Percentiles rank a stretch among this genome's conserved stretches.
phyloP scores from a whole-genome alignment of 2,329 filamentous ascomycete genomes.

The Neophaeococcomyces aloes region DNA sequence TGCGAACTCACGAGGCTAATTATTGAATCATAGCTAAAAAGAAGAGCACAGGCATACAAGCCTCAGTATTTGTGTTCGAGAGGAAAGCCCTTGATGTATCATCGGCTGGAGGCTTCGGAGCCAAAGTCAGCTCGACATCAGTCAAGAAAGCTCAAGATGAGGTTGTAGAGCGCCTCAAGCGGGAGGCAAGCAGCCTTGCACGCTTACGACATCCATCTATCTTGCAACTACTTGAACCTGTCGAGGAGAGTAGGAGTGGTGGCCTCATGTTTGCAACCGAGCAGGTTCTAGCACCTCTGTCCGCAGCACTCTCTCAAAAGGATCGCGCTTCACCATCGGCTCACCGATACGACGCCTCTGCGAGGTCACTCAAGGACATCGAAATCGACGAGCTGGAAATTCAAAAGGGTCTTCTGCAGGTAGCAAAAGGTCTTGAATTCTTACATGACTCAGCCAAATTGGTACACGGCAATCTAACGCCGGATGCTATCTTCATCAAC shows the following conservation, averaged over 20 bases:
- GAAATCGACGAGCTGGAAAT: conserved; percentile 97
- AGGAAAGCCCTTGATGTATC: conserved; percentile 65
- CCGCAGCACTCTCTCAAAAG: conserved; percentile 72
- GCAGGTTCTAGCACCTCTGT: conserved; percentile 76
- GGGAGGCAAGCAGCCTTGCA: conserved; percentile 80
- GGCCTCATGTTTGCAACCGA: conserved; percentile 95
- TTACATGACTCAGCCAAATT: conserved; percentile 88
- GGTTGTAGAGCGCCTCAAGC: conserved; percentile 79
- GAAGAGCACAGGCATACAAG: conserved; percentile 80
- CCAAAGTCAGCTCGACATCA: conserved; percentile 52
- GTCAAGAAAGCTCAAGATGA: conserved; percentile 78
- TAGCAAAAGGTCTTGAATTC: conserved; percentile 90
- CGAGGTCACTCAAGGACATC: conserved; percentile 59
- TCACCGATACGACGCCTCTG: conserved; percentile 27
- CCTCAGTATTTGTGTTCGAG: conserved; percentile 91
- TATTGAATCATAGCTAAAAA: conserved; percentile 58
- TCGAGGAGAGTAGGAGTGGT: conserved; percentile 84
- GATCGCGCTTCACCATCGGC: conserved; percentile 36
- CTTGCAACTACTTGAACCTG: conserved; percentile 83
- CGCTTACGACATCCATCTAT: conserved; percentile 83
- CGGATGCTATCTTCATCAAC: conserved; percentile 88
- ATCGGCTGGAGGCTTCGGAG: conserved; percentile 50
- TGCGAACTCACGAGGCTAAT: not conserved
- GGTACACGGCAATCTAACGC: conserved; percentile 88
- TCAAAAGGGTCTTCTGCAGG: conserved; percentile 86